Conservation (phyloP, 352 stramenopile genomes). For the Phytophthora crassamura region DNA sequence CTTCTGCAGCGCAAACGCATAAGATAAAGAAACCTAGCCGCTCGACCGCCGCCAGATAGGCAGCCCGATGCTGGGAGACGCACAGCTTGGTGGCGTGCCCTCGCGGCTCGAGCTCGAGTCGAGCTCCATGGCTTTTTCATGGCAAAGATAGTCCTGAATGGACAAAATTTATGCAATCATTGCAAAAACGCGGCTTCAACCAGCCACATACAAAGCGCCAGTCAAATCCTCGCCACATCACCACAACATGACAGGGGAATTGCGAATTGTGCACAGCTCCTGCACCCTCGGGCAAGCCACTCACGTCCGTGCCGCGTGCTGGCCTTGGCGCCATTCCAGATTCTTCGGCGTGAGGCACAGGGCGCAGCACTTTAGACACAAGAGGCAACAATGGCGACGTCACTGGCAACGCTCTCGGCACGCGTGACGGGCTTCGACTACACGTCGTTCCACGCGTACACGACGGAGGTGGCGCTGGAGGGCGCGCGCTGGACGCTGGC, state of each 20-base stretch:
- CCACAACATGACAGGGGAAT: slow-evolving; percentile 13
- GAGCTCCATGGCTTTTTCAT: slow-evolving; percentile 10
- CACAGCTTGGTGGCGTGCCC: no score
- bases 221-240: slow-evolving; percentile 9
- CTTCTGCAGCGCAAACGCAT: no score
- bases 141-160: slow-evolving; percentile 32
- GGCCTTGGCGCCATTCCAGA: slow-evolving; percentile 35
- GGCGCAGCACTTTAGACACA: neutral
- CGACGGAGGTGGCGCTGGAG: slow-evolving; percentile 45
- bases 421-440: slow-evolving; percentile 54
- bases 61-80: no score
- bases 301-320: neutral
- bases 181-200: slow-evolving; percentile 4
- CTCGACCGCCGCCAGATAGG: no score
- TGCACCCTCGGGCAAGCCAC: neutral
- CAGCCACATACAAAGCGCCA: neutral
- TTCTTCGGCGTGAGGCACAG: slow-evolving; percentile 29
- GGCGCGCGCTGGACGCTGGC: slow-evolving; percentile 40
- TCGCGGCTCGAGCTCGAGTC: neutral
- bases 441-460: slow-evolving; percentile 54
- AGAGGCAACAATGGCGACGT: slow-evolving; percentile 15
- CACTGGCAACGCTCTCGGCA: slow-evolving; percentile 42
- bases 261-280: neutral
- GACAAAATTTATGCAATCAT: slow-evolving; percentile 27
- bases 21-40: no score